Base-by-base conservation (phyloP, 805 yeast genomes). In the Groenewaldozyma tartarivorans region DNA sequence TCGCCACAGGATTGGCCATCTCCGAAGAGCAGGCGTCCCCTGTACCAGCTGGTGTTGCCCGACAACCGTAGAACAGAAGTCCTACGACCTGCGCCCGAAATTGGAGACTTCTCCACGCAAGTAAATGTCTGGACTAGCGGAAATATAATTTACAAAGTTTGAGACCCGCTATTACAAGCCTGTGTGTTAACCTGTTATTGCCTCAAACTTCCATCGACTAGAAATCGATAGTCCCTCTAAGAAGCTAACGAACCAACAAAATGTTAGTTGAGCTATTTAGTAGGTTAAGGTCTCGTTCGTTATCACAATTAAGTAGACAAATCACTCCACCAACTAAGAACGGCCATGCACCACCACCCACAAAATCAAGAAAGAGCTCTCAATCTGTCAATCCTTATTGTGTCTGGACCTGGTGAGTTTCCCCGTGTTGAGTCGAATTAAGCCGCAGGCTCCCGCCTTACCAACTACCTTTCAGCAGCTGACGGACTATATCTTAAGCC, bases 251-350 rank as follows among this genome's bases (percentile, higher is more conserved):
- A 50, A 55, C 60, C 63, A 57, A 62, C 62, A 51, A 58, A 41
- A 55, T 51, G 64, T 62, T 58, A 55, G 57, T 55, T 51, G 50
- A 53, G 49, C 63, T 56, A 58, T 54, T 57, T 58, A 60, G 61
- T 56, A 58, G 64, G 67, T 61, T 60, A 61, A 63, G 67, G 67
- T 63, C 67, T 62, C 67, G 67, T 61, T 63, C 67, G 69, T 63
- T 64, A 63, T 64, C 68, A 66, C 69, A 63, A 64, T 64, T 62
- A 63, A 63, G 68, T 67, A 64, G 69, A 64, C 68, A 64, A 64
- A 63, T 64, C 68, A 64, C 68, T 61, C 67, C 63, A 24, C 36
- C 35, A 33, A 33, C 35, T 33, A 33, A 33, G 19, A 33, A 33
- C 35, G 35, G 35, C 48, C 49, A 46, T 47, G 47, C 48, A 48